Conservation (phyloP, 1,139 yeast species). For the Kodamaea anthophila region DNA sequence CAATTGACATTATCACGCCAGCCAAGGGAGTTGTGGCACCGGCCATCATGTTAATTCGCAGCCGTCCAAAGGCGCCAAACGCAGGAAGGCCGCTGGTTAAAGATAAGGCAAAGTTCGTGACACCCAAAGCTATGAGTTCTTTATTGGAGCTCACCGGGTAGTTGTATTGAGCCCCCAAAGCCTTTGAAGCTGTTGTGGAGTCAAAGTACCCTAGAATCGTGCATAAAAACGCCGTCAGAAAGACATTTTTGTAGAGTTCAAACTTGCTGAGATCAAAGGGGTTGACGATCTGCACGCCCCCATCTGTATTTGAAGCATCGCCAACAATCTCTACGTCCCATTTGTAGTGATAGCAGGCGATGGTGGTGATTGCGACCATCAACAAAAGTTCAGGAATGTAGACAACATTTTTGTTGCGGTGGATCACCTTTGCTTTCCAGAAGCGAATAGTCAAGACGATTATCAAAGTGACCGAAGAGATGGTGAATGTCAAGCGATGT, state of each 20-base stretch:
- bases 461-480: slow-evolving; percentile 18
- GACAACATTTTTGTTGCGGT: slow-evolving; percentile 17
- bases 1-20: slow-evolving; percentile 21
- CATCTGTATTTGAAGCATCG: slow-evolving; percentile 11
- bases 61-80: slow-evolving; percentile 34
- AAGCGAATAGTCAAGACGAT: slow-evolving; percentile 18
- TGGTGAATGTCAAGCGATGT: slow-evolving; percentile 17
- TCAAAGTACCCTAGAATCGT: slow-evolving; percentile 30
- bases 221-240: slow-evolving; percentile 26
- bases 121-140: slow-evolving; percentile 29
- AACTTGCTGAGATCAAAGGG: slow-evolving; percentile 18
- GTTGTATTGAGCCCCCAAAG: slow-evolving; percentile 27
- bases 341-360: slow-evolving; percentile 16
- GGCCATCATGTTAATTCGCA: slow-evolving; percentile 27
- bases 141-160: slow-evolving; percentile 28
- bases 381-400: slow-evolving; percentile 28
- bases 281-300: slow-evolving; percentile 13
- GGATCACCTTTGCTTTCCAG: slow-evolving; percentile 15
- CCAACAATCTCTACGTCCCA: slow-evolving; percentile 31
- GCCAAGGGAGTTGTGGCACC: slow-evolving; percentile 33
- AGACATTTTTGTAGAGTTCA: slow-evolving; percentile 18
- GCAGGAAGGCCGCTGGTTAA: slow-evolving; percentile 29
- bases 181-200: slow-evolving; percentile 29
- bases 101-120: slow-evolving; percentile 23
- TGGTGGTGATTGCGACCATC: slow-evolving; percentile 28